phyloP scores from a whole-genome alignment of 2,329 filamentous ascomycete genomes.

The Myriosclerotinia curreyana region DNA sequence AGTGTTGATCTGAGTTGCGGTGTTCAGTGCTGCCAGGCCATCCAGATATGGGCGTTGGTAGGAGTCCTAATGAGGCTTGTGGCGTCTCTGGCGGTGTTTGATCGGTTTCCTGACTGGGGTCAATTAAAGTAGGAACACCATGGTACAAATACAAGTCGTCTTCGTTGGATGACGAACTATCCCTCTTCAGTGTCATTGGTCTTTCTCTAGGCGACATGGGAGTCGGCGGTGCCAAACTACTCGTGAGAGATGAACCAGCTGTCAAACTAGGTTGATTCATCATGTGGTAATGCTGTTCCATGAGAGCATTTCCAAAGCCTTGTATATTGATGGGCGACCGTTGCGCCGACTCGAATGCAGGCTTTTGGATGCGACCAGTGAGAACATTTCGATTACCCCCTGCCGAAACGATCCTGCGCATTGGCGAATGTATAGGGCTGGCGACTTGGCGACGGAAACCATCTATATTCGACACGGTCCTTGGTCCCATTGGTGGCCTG shows the following conservation, averaged over 20 bases:
- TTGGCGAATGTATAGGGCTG: slow-evolving; percentile 37
- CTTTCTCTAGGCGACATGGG: slow-evolving; percentile 37
- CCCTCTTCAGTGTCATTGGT: slow-evolving; percentile 34
- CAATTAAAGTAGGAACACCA: neutral
- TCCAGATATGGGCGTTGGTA: slow-evolving; percentile 21
- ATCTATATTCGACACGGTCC: slow-evolving; percentile 38
- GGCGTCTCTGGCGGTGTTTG: slow-evolving; percentile 37
- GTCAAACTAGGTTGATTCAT: slow-evolving; percentile 31
- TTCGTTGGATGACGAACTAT: slow-evolving; percentile 30
- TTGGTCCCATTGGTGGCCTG: slow-evolving; percentile 35
- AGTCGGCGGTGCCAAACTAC: slow-evolving; percentile 38
- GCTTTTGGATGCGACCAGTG: slow-evolving; percentile 36
- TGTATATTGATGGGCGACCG: slow-evolving; percentile 37
- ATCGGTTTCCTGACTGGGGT: slow-evolving; percentile 4
- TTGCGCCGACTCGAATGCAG: slow-evolving; percentile 36
- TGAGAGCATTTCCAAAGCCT: slow-evolving; percentile 34
- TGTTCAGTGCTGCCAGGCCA: slow-evolving; percentile 28
- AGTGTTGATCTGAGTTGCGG: slow-evolving; percentile 29
- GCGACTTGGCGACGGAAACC: slow-evolving; percentile 33
- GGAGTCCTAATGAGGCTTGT: slow-evolving; percentile 29
- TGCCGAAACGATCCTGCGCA: slow-evolving; percentile 38
- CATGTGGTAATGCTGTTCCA: slow-evolving; percentile 35
- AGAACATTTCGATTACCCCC: slow-evolving; percentile 34
- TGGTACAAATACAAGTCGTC: slow-evolving; percentile 25
- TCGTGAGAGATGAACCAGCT: slow-evolving; percentile 34